Evolutionary conservation across 1,139 yeast species (phyloP).

Genomic region (Sugiyamaella neomexicana): DNA sequence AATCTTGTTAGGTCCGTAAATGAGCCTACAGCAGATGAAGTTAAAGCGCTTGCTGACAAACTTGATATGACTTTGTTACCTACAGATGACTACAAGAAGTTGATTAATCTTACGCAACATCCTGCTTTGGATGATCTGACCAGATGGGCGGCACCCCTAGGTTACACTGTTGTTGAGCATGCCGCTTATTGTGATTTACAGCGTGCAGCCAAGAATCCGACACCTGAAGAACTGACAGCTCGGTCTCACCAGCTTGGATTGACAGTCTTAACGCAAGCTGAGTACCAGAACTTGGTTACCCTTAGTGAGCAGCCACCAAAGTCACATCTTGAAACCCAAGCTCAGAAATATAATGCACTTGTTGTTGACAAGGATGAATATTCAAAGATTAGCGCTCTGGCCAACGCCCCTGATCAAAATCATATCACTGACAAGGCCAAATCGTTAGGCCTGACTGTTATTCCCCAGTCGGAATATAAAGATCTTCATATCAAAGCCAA

Average conservation of each 20-base stretch:
- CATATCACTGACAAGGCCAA: slow-evolving; percentile 29
- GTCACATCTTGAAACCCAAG: slow-evolving; percentile 43
- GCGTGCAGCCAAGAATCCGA: slow-evolving; percentile 33
- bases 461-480: slow-evolving; percentile 43
- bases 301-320: slow-evolving; percentile 42
- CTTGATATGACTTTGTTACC: slow-evolving; percentile 37
- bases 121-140: slow-evolving; percentile 26
- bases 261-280: slow-evolving; percentile 14
- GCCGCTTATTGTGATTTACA: slow-evolving; percentile 26
- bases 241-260: slow-evolving; percentile 32
- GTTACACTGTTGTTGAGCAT: slow-evolving; percentile 31
- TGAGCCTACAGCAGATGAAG: slow-evolving; percentile 34
- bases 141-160: slow-evolving; percentile 26
- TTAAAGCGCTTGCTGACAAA: slow-evolving; percentile 41
- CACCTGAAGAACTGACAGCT: slow-evolving; percentile 30
- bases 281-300: slow-evolving; percentile 17
- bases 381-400: slow-evolving; percentile 24
- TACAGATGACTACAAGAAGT: slow-evolving; percentile 19
- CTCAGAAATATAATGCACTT: slow-evolving; percentile 27
- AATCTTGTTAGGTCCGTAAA: slow-evolving; percentile 26
- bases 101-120: slow-evolving; percentile 20
- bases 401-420: slow-evolving; percentile 31
- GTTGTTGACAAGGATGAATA: slow-evolving; percentile 33
- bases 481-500: slow-evolving; percentile 28
- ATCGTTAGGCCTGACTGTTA: slow-evolving; percentile 44